These are phyloP conservation scores for Exophiala bonariae DNA, from an alignment of 2,329 filamentous ascomycete genomes.

Conservation along the genomic window DNA sequence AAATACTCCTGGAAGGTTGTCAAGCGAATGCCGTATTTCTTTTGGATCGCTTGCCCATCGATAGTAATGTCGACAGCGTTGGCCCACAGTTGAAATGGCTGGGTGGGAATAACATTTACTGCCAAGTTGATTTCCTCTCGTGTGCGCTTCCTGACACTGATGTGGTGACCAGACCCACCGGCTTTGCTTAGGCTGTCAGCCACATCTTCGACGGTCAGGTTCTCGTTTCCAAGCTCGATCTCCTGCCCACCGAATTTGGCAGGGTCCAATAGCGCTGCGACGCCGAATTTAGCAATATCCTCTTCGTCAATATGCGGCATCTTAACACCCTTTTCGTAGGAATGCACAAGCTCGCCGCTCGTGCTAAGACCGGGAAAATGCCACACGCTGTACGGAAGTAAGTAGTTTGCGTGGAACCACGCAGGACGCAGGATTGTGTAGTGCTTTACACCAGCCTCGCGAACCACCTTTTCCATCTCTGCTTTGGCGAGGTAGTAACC, in stretches of 20 bases:
- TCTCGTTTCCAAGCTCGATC: conserved; percentile 45
- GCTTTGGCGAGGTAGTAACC: conserved; percentile 37
- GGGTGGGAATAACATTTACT: conserved; percentile 36
- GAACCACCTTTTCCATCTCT: conserved; percentile 42
- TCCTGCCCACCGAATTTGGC: conserved; percentile 41
- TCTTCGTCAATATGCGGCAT: conserved; percentile 48
- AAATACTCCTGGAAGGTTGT: conserved; percentile 47
- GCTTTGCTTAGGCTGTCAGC: conserved; percentile 38
- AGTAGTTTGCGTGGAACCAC: conserved; percentile 54
- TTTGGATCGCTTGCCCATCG: conserved; percentile 19
- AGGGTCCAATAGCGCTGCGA: conserved; percentile 46
- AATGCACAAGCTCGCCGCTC: conserved; percentile 40
- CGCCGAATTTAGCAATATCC: conserved; percentile 50
- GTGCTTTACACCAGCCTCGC: conserved; percentile 37
- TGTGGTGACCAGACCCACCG: conserved; percentile 31
- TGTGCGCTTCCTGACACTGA: conserved; percentile 41
- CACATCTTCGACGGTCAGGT: conserved; percentile 38
- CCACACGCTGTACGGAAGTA: conserved; percentile 43
- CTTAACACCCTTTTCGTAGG: conserved; percentile 35
- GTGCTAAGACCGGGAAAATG: conserved; percentile 36
- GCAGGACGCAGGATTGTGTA: conserved; percentile 55
- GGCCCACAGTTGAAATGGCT: conserved; percentile 39
- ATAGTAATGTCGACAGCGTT: conserved; percentile 30
- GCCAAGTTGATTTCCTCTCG: conserved; percentile 44
- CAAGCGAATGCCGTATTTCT: conserved; percentile 41